Percentiles rank a stretch among this genome's conserved stretches.
Conservation (phyloP, 1,284 basidiomycete genomes). For the Naganishia sp. region DNA sequence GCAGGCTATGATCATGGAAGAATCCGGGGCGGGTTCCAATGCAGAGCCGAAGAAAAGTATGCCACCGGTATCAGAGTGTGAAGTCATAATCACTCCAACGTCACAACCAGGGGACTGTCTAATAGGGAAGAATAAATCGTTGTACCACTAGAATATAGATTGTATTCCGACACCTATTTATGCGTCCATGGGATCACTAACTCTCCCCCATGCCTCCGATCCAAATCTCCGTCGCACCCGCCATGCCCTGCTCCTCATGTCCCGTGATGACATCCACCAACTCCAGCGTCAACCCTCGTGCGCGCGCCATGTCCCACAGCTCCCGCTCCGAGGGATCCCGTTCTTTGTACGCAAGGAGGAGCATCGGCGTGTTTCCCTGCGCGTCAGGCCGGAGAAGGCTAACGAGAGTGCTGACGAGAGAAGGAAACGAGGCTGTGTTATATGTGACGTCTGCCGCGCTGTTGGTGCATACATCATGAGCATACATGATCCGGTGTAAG, state of each 20-base stretch:
- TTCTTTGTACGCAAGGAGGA: constrained; percentile 80
- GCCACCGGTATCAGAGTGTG: too few species aligned
- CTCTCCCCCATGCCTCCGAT: constrained; percentile 43
- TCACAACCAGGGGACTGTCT: too few species aligned
- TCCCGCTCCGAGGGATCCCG: constrained; percentile 70
- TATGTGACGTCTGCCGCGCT: constrained; percentile 90
- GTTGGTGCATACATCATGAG: neutral
- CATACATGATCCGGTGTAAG: neutral
- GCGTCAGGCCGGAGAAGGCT: constrained; percentile 36
- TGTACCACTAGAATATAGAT: too few species aligned
- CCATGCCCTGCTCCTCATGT: constrained; percentile 59
- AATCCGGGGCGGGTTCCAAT: too few species aligned
- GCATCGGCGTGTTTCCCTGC: constrained; percentile 32
- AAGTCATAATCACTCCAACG: too few species aligned
- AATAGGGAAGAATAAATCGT: too few species aligned
- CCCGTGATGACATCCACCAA: constrained; percentile 63
- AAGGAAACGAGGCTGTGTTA: constrained; percentile 77
- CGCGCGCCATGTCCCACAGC: constrained; percentile 65
- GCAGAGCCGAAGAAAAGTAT: too few species aligned
- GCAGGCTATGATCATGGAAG: too few species aligned
- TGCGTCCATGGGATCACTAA: too few species aligned
- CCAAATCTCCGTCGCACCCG: constrained; percentile 72
- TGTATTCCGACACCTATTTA: too few species aligned
- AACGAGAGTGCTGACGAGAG: constrained; percentile 44
- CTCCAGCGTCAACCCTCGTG: constrained; percentile 44